Evolutionary conservation across 1,284 basidiomycete species (phyloP).

Genomic region (Sanghuangporus sanghuang): DNA sequence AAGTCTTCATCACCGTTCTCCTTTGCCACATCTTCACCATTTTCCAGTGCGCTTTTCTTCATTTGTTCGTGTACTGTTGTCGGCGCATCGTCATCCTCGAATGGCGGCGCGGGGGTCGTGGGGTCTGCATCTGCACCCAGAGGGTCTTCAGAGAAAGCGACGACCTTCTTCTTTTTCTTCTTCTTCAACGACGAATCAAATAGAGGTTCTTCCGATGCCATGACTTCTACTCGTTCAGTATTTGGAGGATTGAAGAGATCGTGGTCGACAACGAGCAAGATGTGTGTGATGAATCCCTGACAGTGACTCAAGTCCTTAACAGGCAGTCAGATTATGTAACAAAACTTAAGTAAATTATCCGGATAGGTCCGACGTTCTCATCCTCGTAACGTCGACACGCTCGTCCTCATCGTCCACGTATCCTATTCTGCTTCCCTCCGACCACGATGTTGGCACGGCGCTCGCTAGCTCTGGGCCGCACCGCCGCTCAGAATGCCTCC

Average conservation of each 20-base stretch:
- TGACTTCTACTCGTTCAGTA: constrained; percentile 9
- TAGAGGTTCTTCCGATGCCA: constrained; percentile 67
- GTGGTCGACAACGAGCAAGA: constrained; percentile 20
- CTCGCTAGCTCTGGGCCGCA: constrained; percentile 53
- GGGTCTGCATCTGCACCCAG: constrained; percentile 80
- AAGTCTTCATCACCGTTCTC: constrained; percentile 66
- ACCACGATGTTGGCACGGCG: constrained; percentile 55
- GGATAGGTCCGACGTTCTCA: constrained; percentile 16
- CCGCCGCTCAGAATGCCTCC: constrained; percentile 48
- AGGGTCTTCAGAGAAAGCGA: constrained; percentile 79
- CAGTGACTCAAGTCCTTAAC: neutral
- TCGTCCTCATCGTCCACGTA: neutral
- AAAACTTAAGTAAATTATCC: constrained; percentile 4
- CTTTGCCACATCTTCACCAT: constrained; percentile 30
- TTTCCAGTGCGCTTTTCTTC: constrained; percentile 42
- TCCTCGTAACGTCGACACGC: constrained; percentile 10
- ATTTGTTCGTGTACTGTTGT: constrained; percentile 71
- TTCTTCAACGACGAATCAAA: constrained; percentile 84
- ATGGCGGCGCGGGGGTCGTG: constrained; percentile 64
- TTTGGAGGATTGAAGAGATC: constrained; percentile 18
- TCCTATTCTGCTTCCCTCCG: constrained; percentile 21
- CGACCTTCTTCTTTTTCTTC: constrained; percentile 77
- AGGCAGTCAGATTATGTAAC: neutral
- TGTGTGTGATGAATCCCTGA: constrained; percentile 24
- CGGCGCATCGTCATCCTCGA: constrained; percentile 65